phyloP scores from a whole-genome alignment of 768 basidiomycete genomes.

The Panaeolus papilionaceus region DNA sequence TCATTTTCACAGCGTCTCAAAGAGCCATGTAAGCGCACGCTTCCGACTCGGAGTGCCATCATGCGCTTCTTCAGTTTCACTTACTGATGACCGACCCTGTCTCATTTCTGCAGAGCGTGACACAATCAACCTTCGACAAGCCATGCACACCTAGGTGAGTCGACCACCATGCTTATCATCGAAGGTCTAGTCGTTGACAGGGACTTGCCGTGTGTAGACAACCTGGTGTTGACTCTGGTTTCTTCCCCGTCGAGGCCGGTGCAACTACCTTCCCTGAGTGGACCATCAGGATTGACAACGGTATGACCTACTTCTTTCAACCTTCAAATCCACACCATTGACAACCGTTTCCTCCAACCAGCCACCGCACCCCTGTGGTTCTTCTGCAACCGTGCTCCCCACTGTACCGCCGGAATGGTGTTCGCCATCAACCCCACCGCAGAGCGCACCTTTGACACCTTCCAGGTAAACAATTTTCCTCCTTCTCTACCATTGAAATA shows the following conservation, averaged over 20 bases:
- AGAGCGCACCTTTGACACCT: slow-evolving; percentile 47
- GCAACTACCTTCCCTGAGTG: slow-evolving; percentile 43
- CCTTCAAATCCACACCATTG: neutral
- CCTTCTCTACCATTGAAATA: neutral
- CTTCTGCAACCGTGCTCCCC: slow-evolving; percentile 52
- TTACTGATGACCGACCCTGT: slow-evolving; percentile 15
- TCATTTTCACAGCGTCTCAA: slow-evolving; percentile 35
- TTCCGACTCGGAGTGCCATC: neutral
- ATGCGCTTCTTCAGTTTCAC: slow-evolving; percentile 13
- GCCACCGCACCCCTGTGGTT: slow-evolving; percentile 58
- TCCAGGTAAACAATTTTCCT: slow-evolving; percentile 33
- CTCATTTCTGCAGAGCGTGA: slow-evolving; percentile 38
- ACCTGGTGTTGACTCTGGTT: slow-evolving; percentile 52
- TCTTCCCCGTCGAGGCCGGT: slow-evolving; percentile 42
- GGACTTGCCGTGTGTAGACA: slow-evolving; percentile 22
- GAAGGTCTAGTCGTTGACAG: neutral
- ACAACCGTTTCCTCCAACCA: slow-evolving; percentile 16
- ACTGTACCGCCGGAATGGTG: slow-evolving; percentile 60
- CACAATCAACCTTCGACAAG: slow-evolving; percentile 45
- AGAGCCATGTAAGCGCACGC: slow-evolving; percentile 41
- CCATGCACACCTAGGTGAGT: slow-evolving; percentile 42
- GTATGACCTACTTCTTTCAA: slow-evolving; percentile 21
- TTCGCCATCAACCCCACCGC: slow-evolving; percentile 60
- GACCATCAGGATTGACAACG: slow-evolving; percentile 41
- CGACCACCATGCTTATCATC: neutral